Evolutionary conservation across 208 protist species (phyloP).

Genomic region (Trypanosoma theileri): DNA sequence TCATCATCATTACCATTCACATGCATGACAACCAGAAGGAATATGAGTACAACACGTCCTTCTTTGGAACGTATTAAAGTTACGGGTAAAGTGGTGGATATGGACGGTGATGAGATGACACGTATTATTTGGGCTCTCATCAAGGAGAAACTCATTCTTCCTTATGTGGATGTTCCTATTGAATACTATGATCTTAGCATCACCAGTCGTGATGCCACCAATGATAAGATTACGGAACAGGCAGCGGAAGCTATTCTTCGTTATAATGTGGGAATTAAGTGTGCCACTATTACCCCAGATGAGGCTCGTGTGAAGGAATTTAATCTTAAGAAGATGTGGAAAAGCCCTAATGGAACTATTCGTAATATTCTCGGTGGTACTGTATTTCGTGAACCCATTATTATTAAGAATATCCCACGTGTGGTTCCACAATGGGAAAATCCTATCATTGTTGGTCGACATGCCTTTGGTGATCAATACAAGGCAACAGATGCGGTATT

Average conservation of each 20-base stretch:
- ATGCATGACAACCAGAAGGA: slow-evolving; percentile 14
- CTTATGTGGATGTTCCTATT: slow-evolving; percentile 95
- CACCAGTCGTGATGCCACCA: slow-evolving; percentile 91
- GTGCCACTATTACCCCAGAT: slow-evolving; percentile 98
- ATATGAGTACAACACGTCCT: slow-evolving; percentile 53
- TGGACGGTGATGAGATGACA: slow-evolving; percentile 99
- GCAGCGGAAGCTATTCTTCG: slow-evolving; percentile 93
- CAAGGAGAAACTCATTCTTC: slow-evolving; percentile 97
- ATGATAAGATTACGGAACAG: slow-evolving; percentile 96
- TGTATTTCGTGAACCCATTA: slow-evolving; percentile 98
- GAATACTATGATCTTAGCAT: slow-evolving; percentile 97
- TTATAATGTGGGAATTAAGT: slow-evolving; percentile 97
- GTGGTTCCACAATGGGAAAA: slow-evolving; percentile 93
- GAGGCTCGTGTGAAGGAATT: slow-evolving; percentile 97
- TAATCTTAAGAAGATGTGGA: slow-evolving; percentile 98
- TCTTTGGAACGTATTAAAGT: slow-evolving; percentile 80
- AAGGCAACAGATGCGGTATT: slow-evolving; percentile 92
- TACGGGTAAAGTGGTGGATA: slow-evolving; percentile 93
- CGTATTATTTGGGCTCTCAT: slow-evolving; percentile 97
- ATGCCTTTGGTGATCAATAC: slow-evolving; percentile 97
- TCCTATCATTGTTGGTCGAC: slow-evolving; percentile 96
- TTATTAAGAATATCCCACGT: slow-evolving; percentile 93
- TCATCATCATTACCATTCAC: slow-evolving; percentile 16
- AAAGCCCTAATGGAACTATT: slow-evolving; percentile 98
- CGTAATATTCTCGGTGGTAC: slow-evolving; percentile 98